Conservation (phyloP, 176 grass and related monocot genomes). For the Cymbopogon citratus region DNA sequence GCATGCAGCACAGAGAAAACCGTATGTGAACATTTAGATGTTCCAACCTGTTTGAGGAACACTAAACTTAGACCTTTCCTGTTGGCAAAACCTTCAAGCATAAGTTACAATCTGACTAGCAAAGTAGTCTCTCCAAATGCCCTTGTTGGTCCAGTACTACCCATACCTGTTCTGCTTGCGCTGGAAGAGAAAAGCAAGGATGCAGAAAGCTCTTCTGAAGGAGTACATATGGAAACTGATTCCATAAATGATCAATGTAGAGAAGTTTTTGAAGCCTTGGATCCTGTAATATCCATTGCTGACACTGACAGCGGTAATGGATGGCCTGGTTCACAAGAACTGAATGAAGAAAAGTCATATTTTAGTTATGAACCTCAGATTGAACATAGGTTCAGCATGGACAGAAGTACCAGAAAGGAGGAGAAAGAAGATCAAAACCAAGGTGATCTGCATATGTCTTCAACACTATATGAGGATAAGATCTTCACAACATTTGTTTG, state of each 20-base stretch:
- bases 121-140: conserved; percentile 38
- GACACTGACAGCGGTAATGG: conserved; percentile 25
- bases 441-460: conserved; percentile 18
- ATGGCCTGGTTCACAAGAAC: conserved; percentile 34
- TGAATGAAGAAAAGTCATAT: conserved; percentile 53
- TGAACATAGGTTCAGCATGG: conserved; percentile 20
- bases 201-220: conserved; percentile 12
- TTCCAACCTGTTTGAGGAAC: conserved; percentile 33
- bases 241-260: conserved; percentile 41
- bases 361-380: conserved; percentile 66
- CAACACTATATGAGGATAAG: conserved; percentile 30
- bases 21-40: conserved; percentile 61
- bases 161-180: conserved; percentile 76
- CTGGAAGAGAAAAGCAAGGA: conserved; percentile 48
- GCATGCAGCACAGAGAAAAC: background rate
- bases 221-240: conserved; percentile 28
- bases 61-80: conserved; percentile 51
- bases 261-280: conserved; percentile 57
- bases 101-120: conserved; percentile 47
- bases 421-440: conserved; percentile 31
- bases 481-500: conserved; percentile 69
- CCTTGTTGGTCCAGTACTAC: conserved; percentile 76
- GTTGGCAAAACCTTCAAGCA: conserved; percentile 55
- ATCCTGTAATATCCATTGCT: conserved; percentile 56
- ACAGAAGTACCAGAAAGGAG: conserved; percentile 14